Percentiles rank a stretch among this genome's conserved stretches.
These are phyloP conservation scores for Nothophytophthora sp. DNA, from an alignment of 352 stramenopile genomes.

Conservation along the genomic window DNA sequence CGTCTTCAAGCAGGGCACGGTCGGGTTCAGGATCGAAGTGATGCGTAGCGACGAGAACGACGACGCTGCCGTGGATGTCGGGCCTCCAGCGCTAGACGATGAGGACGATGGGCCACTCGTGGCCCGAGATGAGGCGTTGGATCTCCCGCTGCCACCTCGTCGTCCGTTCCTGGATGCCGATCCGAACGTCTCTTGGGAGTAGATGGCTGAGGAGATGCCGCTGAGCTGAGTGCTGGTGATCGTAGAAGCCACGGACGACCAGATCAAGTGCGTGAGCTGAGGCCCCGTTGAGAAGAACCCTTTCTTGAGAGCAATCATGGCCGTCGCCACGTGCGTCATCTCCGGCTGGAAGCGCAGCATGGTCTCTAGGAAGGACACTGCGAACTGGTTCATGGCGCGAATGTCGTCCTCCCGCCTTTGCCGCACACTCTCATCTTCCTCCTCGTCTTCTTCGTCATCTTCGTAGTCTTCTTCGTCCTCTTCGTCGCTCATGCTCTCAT, in stretches of 20 bases:
- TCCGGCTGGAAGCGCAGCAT: slow-evolving; percentile 72
- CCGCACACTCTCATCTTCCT: slow-evolving; percentile 11
- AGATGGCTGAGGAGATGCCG: slow-evolving; percentile 71
- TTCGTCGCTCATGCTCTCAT: slow-evolving; percentile 27
- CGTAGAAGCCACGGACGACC: slow-evolving; percentile 67
- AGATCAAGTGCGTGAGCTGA: slow-evolving; percentile 77
- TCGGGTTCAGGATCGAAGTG: slow-evolving; percentile 62
- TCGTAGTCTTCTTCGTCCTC: too few species aligned
- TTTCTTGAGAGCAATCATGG: slow-evolving; percentile 65
- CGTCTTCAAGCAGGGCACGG: slow-evolving; percentile 51
- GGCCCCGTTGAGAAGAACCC: slow-evolving; percentile 71
- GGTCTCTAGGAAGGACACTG: slow-evolving; percentile 60
- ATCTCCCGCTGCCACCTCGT: slow-evolving; percentile 15
- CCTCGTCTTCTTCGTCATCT: slow-evolving; percentile 27
- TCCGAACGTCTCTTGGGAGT: slow-evolving; percentile 37
- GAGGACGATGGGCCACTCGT: too few species aligned
- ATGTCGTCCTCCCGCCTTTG: slow-evolving; percentile 41
- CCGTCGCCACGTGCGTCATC: slow-evolving; percentile 47
- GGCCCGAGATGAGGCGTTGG: slow-evolving; percentile 7
- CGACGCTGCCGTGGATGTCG: slow-evolving; percentile 21
- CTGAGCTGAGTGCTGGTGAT: slow-evolving; percentile 68
- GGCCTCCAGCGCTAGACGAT: neutral
- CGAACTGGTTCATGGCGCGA: slow-evolving; percentile 80
- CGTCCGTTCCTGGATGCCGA: slow-evolving; percentile 22
- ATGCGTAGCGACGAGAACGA: slow-evolving; percentile 77